Evolutionary conservation across 257 asterid species (phyloP), one percentile per base, ranked within the genome.

Genomic region (Nicotiana attenuata): DNA sequence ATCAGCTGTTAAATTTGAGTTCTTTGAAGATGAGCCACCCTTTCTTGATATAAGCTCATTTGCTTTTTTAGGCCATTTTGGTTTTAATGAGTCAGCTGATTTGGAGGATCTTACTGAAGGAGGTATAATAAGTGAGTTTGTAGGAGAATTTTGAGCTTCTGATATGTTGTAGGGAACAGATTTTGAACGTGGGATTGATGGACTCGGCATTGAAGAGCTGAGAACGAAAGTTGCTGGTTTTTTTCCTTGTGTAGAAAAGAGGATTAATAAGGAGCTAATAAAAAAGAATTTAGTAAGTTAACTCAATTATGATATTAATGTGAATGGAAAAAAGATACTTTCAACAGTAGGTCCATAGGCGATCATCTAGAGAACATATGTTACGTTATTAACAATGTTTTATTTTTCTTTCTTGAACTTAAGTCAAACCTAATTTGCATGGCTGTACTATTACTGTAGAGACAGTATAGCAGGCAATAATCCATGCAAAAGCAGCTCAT

Each of bases 121-220:
- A 1, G 88, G 61, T 22, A 15, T 76, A 10, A 35, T 71, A 53
- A 84, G 81, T 14, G 87, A 81, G 86, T 76, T 24, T 8, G 92
- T 19, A 26, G 92, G 91, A 10, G 90, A 86, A 2, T 56, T 78
- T 60, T 60, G 24, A 4, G 91, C 87, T 64, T 87, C 77, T 73
- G 33, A 76, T 76, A 81, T 84, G 82, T 88, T 87, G 65, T 86
- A 84, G 16, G 96, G 91, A 29, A 84, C 92, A 1, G 97, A 91
- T 83, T 82, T 80, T 22, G 94, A 87, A 60, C 92, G 92, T 56
- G 92, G 92, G 77, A 90, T 87, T 7, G 33, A 22, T 28, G 93
- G 93, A 66, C 86, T 90, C 83, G 93, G 88, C 96, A 90, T 90
- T 63, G 89, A 66, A 77, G 55, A 24, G 76, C 77, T 83, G 84